phyloP scores from a whole-genome alignment of 208 protist species.

The Trypanosoma rangeli region DNA sequence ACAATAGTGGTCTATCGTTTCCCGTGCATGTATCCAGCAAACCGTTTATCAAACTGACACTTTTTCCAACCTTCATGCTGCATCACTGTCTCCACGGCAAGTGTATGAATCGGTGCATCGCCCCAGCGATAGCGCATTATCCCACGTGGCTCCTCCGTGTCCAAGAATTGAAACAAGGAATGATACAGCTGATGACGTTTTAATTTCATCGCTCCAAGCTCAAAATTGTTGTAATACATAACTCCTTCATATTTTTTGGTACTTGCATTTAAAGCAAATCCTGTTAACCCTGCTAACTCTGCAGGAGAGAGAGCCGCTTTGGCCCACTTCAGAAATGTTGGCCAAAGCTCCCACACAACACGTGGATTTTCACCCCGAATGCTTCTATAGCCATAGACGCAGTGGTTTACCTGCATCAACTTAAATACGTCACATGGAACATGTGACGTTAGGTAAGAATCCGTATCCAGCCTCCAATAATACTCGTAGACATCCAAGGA shows the following conservation, averaged over 20 bases:
- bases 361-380: conserved; percentile 1
- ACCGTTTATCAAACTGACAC: conserved; percentile 10
- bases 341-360: conserved; percentile 11
- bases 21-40: conserved; percentile 11
- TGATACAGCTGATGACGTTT: conserved; percentile 27
- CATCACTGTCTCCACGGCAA: conserved; percentile 31
- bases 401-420: conserved; percentile 27
- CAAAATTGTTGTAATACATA: conserved; percentile 49
- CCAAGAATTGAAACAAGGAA: conserved; percentile 28
- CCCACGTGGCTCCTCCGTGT: conserved; percentile 26
- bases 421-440: conserved; percentile 34
- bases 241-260: conserved; percentile 17
- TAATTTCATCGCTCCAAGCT: conserved; percentile 28
- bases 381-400: conserved; percentile 31
- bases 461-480: conserved; percentile 53
- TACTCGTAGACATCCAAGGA: conserved; percentile 45
- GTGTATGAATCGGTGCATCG: conserved; percentile 37
- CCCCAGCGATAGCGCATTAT: conserved; percentile 41
- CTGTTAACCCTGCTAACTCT: neutral
- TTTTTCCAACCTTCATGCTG: conserved; percentile 6
- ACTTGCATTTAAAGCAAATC: neutral
- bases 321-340: conserved; percentile 16
- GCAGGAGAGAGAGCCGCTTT: neutral
- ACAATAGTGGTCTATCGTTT: neutral
- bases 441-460: conserved; percentile 33